Percentiles rank a stretch among this genome's conserved stretches.
These are phyloP conservation scores for Galeopsis tetrahit DNA, from an alignment of 257 asterid species.

Conservation along the genomic window DNA sequence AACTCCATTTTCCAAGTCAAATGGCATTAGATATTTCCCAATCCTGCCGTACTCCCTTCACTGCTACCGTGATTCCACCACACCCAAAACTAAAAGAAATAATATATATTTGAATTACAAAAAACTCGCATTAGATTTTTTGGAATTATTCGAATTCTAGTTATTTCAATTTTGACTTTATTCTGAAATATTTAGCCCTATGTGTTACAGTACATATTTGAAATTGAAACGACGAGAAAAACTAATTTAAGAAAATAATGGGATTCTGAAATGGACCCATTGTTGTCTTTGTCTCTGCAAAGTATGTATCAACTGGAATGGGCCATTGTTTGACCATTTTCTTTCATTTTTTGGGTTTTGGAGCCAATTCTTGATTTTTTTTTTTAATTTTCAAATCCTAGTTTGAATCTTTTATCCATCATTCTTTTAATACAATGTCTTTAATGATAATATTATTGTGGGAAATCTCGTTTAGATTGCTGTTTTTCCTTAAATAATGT, in stretches of 20 bases:
- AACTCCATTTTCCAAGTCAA: too few species aligned
- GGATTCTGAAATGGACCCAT: conserved; percentile 28
- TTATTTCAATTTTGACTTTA: background rate
- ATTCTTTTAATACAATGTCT: background rate
- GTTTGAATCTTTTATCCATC: background rate
- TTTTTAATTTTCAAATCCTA: background rate
- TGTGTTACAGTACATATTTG: conserved; percentile 18
- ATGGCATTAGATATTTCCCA: too few species aligned
- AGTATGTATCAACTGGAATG: conserved; percentile 34
- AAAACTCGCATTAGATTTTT: background rate
- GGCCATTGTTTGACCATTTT: conserved; percentile 41
- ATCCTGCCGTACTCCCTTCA: too few species aligned
- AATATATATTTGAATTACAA: too few species aligned
- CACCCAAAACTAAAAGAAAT: too few species aligned
- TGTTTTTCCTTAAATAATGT: too few species aligned
- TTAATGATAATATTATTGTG: background rate
- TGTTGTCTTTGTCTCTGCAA: conserved; percentile 33
- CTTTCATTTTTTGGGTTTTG: conserved; percentile 34
- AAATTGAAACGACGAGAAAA: conserved; percentile 8
- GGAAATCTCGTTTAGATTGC: too few species aligned
- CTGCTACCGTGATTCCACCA: too few species aligned
- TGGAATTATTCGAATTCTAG: conserved; percentile 21
- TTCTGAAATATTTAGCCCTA: conserved; percentile 8
- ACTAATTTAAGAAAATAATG: conserved; percentile 30
- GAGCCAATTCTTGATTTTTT: conserved; percentile 31